Base-by-base conservation (phyloP, 225 moss, liverwort and hornwort species). In the Antitrichia curtipendula region DNA sequence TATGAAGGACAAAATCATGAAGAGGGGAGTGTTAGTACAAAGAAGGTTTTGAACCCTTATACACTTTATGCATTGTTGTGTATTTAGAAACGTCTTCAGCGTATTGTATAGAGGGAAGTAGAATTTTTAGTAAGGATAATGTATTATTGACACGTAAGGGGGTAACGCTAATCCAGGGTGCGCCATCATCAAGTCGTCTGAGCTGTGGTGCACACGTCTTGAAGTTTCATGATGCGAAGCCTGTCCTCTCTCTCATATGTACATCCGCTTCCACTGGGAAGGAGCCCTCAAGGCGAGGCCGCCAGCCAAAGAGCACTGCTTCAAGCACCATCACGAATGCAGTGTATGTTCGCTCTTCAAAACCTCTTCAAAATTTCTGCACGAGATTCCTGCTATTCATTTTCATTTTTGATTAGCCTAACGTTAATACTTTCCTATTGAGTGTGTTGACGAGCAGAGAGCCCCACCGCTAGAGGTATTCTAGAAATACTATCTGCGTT, bases 311-410 rank as follows among this genome's bases (percentile, higher is more conserved):
- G 85, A 86, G 81, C 75, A 82, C 84, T 66, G 29, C 84, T 73
- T 85, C 89, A 76, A 90, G 86, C 84, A 89, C 50, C 73, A 77
- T 66, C 69, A 90, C 92, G 16, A 89, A 88, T 41, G 89, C 91
- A 40, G 82, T 86, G 92, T 92, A 90, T 73, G 88, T 85, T 70
- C 41, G 23, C 43, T 41, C 38, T 36, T 65, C 50, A 63, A 36
- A 75, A 27, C 16, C 32, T 80, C 54, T 74, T 70, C 38, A 31
- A 50, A 74, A 41, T 32, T 60, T 75, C 29, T 86, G 72, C 81
- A 31, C 38, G 57, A 66, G 38, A 57, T 75, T 43, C 47, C 47
- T 59, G 63, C 78, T 40, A 22, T 78, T 75, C 60, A 49, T 80
- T 68, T 82, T 82, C 80, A 34, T 66, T 83, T 61, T 61, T 54